Evolutionary conservation across 768 basidiomycete genomes (phyloP).

Genomic region (Rhizopogon rudus): DNA sequence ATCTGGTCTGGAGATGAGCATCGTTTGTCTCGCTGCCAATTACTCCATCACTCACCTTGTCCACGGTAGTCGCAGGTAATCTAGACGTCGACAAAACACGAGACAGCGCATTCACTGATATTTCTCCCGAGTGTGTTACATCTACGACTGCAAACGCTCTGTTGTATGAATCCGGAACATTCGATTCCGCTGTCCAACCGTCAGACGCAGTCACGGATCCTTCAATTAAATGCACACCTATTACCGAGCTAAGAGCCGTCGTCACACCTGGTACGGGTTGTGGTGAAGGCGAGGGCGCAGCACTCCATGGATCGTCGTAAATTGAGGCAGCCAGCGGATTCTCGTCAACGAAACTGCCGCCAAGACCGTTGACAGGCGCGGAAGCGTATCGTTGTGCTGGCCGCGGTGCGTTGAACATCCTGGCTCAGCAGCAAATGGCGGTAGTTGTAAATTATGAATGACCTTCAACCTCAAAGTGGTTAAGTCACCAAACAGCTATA

Average conservation of each 20-base stretch:
- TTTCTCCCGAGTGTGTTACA: slow-evolving; percentile 64
- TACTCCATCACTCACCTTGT: slow-evolving; percentile 47
- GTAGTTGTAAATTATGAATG: background rate
- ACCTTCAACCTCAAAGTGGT: background rate
- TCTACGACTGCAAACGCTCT: slow-evolving; percentile 72
- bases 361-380: slow-evolving; percentile 53
- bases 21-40: background rate
- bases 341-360: slow-evolving; percentile 71
- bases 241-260: slow-evolving; percentile 62
- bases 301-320: slow-evolving; percentile 83
- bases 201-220: background rate
- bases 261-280: slow-evolving; percentile 50
- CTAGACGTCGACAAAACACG: slow-evolving; percentile 73
- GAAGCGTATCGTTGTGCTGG: slow-evolving; percentile 63
- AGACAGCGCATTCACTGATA: slow-evolving; percentile 78
- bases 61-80: slow-evolving; percentile 78
- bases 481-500: slow-evolving; percentile 9
- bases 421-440: slow-evolving; percentile 9
- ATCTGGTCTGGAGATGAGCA: slow-evolving; percentile 45
- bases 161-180: slow-evolving; percentile 74
- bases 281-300: slow-evolving; percentile 65
- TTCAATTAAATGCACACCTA: slow-evolving; percentile 37
- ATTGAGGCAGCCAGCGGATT: slow-evolving; percentile 69
- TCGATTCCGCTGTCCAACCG: slow-evolving; percentile 58
- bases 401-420: slow-evolving; percentile 85